Base-by-base conservation (phyloP, 2,329 filamentous ascomycete species). In the Lachnellula cervina region DNA sequence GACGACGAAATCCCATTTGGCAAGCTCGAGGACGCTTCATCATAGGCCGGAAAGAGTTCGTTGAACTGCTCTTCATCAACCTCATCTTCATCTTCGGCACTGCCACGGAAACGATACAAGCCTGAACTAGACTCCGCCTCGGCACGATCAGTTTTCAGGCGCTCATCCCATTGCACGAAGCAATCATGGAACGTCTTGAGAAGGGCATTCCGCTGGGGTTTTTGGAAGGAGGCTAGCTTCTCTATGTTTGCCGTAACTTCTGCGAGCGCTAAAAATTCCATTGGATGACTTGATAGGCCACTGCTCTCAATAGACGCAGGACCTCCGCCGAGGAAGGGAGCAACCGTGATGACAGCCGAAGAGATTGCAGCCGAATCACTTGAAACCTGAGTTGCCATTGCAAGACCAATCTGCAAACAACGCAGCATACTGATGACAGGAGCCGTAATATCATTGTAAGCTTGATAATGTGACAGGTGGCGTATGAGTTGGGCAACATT, bases 361-460 rank as follows among this genome's bases (percentile, higher is more conserved):
- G 49, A 58, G 2, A 47, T 56, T 7, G 56, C 23, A 19, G 55
- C 58, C 5, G 52, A 25, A 14, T 28, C 45, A 2, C 51, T 46
- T 11, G 54, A 57, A 7, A 50, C 58, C 9, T 66, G 44, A 14
- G 51, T 73, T 52, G 77, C 80, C 38, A 95, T 72, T 0, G 82
- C 86, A 34, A 95, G 72, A 2, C 90, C 92, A 57, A 96, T 76
- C 62, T 87, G 83, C 9, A 97, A 75, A 63, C 89, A 89, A 56
- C 88, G 84, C 44, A 97, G 76, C 60, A 97, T 88, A 51, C 88
- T 89, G 45, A 90, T 78, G 11, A 90, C 80, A 4, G 90, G 92
- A 45, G 82, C 78, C 0, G 88, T 89, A 63, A 97, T 82, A 67
- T 99, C 94, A 58, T 90, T 89, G 66, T 97, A 97, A 14, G 84